Conservation (phyloP, 495 filamentous ascomycete species). For the Aspergillus conjunctus region DNA sequence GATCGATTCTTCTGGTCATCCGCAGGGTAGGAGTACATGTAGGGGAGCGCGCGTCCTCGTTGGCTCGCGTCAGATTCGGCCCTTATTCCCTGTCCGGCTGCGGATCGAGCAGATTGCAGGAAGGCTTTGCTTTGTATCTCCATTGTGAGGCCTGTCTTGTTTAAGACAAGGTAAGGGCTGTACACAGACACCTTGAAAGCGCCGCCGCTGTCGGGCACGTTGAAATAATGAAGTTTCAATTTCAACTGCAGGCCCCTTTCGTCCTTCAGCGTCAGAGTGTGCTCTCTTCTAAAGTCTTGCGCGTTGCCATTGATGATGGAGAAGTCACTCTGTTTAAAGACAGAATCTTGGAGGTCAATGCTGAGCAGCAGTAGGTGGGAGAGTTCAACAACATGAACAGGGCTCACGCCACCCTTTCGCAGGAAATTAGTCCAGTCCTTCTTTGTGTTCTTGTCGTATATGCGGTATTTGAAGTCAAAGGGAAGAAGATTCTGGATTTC, state of each 20-base stretch:
- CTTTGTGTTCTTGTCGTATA: constrained; percentile 96
- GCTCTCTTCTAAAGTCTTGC: constrained; percentile 85
- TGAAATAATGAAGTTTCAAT: constrained; percentile 89
- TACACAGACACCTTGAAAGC: constrained; percentile 95
- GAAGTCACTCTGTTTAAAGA: constrained; percentile 93
- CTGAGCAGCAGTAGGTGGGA: constrained; percentile 91
- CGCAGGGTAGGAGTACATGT: constrained; percentile 91
- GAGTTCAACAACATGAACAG: constrained; percentile 93
- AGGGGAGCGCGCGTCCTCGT: constrained; percentile 67
- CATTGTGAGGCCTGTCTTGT: constrained; percentile 90
- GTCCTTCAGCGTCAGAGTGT: constrained; percentile 78
- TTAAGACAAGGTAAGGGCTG: constrained; percentile 90
- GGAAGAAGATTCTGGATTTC: constrained; percentile 94
- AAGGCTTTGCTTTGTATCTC: constrained; percentile 87
- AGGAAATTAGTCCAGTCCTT: constrained; percentile 99
- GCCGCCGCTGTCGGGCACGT: constrained; percentile 87
- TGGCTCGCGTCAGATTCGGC: constrained; percentile 54
- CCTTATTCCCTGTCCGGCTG: constrained; percentile 72
- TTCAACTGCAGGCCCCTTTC: constrained; percentile 74
- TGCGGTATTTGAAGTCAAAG: constrained; percentile 98
- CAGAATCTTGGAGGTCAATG: constrained; percentile 92
- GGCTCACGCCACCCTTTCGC: constrained; percentile 91
- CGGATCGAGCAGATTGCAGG: constrained; percentile 75
- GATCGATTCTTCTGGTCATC: constrained; percentile 90
- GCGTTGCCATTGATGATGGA: constrained; percentile 90